Evolutionary conservation across 2,329 filamentous ascomycete species (phyloP).

Genomic region (Xylaria sp.): DNA sequence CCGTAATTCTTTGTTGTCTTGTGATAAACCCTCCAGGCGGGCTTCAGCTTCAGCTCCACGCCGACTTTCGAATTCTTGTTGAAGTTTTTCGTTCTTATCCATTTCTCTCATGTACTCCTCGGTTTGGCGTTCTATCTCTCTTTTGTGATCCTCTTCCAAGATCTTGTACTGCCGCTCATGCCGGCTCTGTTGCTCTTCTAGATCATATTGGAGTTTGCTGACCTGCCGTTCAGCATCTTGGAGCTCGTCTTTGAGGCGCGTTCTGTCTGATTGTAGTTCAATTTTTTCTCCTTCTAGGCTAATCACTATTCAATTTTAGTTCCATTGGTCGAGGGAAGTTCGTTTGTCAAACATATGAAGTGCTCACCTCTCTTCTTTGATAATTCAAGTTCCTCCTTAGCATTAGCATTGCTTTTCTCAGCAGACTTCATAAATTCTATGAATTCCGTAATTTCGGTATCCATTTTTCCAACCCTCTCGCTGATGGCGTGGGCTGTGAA

Average conservation of each 20-base stretch:
- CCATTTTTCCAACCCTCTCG: conserved; percentile 75
- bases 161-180: conserved; percentile 37
- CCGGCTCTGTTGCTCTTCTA: conserved; percentile 51
- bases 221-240: conserved; percentile 62
- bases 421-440: conserved; percentile 74
- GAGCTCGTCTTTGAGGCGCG: conserved; percentile 68
- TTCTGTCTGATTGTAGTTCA: conserved; percentile 53
- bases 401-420: conserved; percentile 67
- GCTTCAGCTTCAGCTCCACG: conserved; percentile 38
- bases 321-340: not conserved
- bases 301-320: conserved; percentile 46
- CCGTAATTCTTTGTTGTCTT: conserved; percentile 70
- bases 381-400: conserved; percentile 75
- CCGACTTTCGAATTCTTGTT: conserved; percentile 52
- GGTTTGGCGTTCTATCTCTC: conserved; percentile 60
- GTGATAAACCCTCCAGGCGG: conserved; percentile 46
- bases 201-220: conserved; percentile 49
- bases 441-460: conserved; percentile 73
- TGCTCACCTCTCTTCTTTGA: conserved; percentile 75
- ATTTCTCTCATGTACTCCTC: conserved; percentile 53
- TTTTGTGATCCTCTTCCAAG: conserved; percentile 45
- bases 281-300: conserved; percentile 56
- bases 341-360: not conserved
- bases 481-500: conserved; percentile 81
- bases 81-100: conserved; percentile 61